Conservation (phyloP, 192 early-diverging fungal genomes). For the Mortierella alpina region DNA sequence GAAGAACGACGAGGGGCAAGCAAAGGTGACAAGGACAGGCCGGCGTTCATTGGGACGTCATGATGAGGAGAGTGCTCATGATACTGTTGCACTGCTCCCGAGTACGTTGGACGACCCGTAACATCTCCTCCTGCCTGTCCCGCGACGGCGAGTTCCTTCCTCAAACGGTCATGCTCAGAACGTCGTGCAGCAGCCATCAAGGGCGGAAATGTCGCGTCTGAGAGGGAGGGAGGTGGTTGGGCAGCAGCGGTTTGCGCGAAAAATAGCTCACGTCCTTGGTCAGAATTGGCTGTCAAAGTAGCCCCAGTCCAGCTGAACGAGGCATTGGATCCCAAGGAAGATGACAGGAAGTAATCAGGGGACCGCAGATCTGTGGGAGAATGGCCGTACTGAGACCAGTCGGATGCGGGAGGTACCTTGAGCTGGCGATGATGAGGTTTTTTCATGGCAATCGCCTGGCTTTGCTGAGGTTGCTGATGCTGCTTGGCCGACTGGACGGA, state of each 20-base stretch:
- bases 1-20: slow-evolving; percentile 7
- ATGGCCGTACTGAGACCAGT: slow-evolving; percentile 41
- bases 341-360: slow-evolving; percentile 22
- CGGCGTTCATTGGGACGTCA: background rate
- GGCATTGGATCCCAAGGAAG: slow-evolving; percentile 37
- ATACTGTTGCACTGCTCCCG: slow-evolving; percentile 24
- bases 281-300: slow-evolving; percentile 31
- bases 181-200: background rate
- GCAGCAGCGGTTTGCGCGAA: slow-evolving; percentile 5
- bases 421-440: slow-evolving; percentile 33
- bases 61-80: too few species aligned
- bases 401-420: slow-evolving; percentile 20
- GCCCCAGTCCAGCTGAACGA: slow-evolving; percentile 19
- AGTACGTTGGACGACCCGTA: slow-evolving; percentile 19
- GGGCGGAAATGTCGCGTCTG: slow-evolving; percentile 44
- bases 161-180: background rate
- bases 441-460: slow-evolving; percentile 4
- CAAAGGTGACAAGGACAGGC: slow-evolving; percentile 26
- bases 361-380: slow-evolving; percentile 31
- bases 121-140: background rate
- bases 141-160: background rate
- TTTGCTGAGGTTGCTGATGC: slow-evolving; percentile 6
- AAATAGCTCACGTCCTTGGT: slow-evolving; percentile 45
- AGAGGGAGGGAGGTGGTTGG: slow-evolving; percentile 31
- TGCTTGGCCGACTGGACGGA: background rate